Conservation (phyloP, 1,139 yeast genomes). For the Ashbya aceris region DNA sequence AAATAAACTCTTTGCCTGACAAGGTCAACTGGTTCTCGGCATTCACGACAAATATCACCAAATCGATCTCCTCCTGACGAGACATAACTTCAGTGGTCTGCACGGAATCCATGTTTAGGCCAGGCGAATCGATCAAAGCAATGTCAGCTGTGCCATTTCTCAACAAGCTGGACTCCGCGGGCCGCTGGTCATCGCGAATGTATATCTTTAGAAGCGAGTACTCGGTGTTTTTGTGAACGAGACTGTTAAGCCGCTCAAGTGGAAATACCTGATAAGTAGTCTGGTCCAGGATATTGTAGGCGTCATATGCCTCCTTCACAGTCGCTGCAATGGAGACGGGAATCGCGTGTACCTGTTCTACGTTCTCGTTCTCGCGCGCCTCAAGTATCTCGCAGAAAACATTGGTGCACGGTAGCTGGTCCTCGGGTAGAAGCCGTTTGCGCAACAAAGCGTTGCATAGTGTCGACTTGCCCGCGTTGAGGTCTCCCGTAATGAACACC, state of each 20-base stretch:
- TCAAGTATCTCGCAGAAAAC: constrained; percentile 94
- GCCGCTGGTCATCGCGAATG: constrained; percentile 60
- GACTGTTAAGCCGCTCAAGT: constrained; percentile 49
- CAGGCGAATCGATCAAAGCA: constrained; percentile 93
- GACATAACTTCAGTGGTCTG: constrained; percentile 94
- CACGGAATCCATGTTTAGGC: constrained; percentile 83
- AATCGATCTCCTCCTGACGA: constrained; percentile 93
- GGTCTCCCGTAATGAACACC: constrained; percentile 92
- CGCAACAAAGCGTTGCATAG: constrained; percentile 86
- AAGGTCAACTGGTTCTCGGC: constrained; percentile 94
- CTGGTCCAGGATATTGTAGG: constrained; percentile 52
- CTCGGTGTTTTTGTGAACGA: constrained; percentile 68
- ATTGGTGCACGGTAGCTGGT: constrained; percentile 95
- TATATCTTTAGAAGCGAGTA: constrained; percentile 73
- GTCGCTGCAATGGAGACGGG: constrained; percentile 39
- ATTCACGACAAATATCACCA: constrained; percentile 91
- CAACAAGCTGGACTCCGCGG: constrained; percentile 60
- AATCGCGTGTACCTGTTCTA: constrained; percentile 95
- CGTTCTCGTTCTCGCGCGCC: constrained; percentile 60
- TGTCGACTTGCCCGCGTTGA: constrained; percentile 93
- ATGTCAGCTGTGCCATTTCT: constrained; percentile 91
- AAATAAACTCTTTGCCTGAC: constrained; percentile 87
- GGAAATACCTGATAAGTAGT: constrained; percentile 52
- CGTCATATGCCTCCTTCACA: constrained; percentile 21
- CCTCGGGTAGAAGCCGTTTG: constrained; percentile 78